Evolutionary conservation across 2,329 filamentous ascomycete genomes (phyloP).

Genomic region (Neonectria hederae): DNA sequence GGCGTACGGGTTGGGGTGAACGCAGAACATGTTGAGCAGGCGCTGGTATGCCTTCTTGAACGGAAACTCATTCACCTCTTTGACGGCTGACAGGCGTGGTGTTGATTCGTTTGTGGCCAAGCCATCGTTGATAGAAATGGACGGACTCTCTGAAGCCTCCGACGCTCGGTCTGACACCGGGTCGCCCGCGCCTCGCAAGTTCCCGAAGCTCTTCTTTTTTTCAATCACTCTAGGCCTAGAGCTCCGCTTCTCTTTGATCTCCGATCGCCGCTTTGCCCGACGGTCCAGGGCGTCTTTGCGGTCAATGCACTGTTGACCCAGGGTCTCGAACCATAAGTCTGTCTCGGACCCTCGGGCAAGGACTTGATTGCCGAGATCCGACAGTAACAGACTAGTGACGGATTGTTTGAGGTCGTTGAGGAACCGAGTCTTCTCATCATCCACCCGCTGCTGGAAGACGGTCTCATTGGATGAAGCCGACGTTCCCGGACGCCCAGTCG

Average conservation of each 20-base stretch:
- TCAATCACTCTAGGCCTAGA: constrained; percentile 64
- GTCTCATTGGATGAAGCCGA: constrained; percentile 75
- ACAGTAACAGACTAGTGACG: constrained; percentile 84
- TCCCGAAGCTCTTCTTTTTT: constrained; percentile 75
- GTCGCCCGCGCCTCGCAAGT: constrained; percentile 64
- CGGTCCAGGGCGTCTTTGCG: constrained; percentile 65
- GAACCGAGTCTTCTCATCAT: constrained; percentile 81
- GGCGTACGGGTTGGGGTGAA: constrained; percentile 85
- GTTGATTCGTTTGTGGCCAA: constrained; percentile 43
- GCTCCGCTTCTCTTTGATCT: constrained; percentile 56
- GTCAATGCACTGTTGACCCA: constrained; percentile 73
- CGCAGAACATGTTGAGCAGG: constrained; percentile 85
- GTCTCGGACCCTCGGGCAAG: constrained; percentile 93
- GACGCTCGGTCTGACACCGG: constrained; percentile 46
- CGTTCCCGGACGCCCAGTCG: constrained; percentile 68
- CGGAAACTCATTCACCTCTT: constrained; percentile 69
- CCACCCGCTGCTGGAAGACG: constrained; percentile 67
- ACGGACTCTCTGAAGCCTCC: constrained; percentile 51
- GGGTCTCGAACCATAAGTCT: constrained; percentile 81
- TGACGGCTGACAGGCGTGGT: constrained; percentile 33
- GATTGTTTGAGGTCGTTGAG: constrained; percentile 80
- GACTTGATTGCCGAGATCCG: constrained; percentile 86
- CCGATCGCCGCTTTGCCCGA: constrained; percentile 52
- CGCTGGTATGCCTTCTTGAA: constrained; percentile 83
- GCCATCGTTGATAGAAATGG: constrained; percentile 54